Conservation (phyloP, 2,329 filamentous ascomycete genomes). For the Penicillium vulpinum region DNA sequence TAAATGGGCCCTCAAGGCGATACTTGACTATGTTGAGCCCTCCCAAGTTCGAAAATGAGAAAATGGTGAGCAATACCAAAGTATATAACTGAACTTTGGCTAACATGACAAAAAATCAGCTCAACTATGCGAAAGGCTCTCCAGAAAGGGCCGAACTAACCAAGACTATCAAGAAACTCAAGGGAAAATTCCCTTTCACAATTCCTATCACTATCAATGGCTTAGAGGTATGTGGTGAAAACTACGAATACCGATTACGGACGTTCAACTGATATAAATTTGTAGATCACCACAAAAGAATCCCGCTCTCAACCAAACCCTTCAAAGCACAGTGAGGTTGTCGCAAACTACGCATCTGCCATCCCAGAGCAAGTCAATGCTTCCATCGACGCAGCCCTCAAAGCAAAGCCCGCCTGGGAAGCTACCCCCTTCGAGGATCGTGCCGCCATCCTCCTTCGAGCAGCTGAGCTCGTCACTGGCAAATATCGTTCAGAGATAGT, state of each 20-base stretch:
- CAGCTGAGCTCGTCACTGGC: slow-evolving; percentile 77
- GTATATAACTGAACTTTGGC: not conserved
- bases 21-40: slow-evolving; percentile 21
- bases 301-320: slow-evolving; percentile 20
- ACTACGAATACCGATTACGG: not conserved
- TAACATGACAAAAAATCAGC: slow-evolving; percentile 4
- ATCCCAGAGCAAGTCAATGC: slow-evolving; percentile 16
- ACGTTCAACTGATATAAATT: not conserved
- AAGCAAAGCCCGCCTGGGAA: slow-evolving; percentile 61
- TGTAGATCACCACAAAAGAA: slow-evolving; percentile 19
- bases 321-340: slow-evolving; percentile 22
- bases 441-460: slow-evolving; percentile 88
- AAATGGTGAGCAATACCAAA: slow-evolving; percentile 14
- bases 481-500: slow-evolving; percentile 96
- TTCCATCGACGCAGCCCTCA: slow-evolving; percentile 20
- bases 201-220: slow-evolving; percentile 21
- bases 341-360: slow-evolving; percentile 26
- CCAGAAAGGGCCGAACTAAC: slow-evolving; percentile 18
- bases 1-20: slow-evolving; percentile 8
- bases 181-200: slow-evolving; percentile 18
- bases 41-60: slow-evolving; percentile 30
- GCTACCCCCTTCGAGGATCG: slow-evolving; percentile 80
- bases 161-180: slow-evolving; percentile 17
- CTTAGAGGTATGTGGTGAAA: slow-evolving; percentile 11
- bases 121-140: slow-evolving; percentile 22